Conservation (phyloP, 83 land plant species). For the Picea abies region DNA sequence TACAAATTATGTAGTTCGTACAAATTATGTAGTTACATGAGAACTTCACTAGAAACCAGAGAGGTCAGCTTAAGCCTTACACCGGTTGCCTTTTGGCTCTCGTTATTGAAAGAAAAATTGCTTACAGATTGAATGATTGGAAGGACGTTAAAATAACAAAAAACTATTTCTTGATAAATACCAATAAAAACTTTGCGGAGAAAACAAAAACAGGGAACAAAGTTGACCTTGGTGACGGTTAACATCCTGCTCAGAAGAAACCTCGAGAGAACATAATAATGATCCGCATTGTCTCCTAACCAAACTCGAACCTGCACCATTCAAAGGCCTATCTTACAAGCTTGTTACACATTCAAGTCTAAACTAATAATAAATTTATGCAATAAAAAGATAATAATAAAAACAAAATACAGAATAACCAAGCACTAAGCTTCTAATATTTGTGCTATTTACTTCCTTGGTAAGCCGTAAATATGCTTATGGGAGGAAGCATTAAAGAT, state of each 20-base stretch:
- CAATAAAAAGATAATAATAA: too few species aligned
- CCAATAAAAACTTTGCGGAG: not conserved
- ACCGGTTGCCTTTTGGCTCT: not conserved
- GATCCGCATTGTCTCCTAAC: conserved; percentile 95
- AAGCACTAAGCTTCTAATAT: too few species aligned
- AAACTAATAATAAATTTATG: not conserved
- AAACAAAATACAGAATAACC: too few species aligned
- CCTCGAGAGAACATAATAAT: conserved; percentile 88
- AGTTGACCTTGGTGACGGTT: conserved; percentile 82
- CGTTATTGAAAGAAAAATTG: not conserved
- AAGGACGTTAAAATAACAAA: not conserved
- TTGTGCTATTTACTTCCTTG: too few species aligned
- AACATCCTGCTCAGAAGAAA: conserved; percentile 90
- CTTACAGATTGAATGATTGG: not conserved
- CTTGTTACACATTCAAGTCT: not conserved
- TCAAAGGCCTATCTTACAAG: not conserved
- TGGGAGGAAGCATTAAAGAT: too few species aligned
- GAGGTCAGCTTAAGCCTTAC: not conserved
- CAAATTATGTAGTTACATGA: too few species aligned
- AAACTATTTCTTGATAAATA: not conserved
- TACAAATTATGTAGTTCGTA: too few species aligned
- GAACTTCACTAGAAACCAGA: not conserved
- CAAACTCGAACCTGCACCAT: conserved; percentile 85
- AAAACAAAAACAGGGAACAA: not conserved
- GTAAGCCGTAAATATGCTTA: too few species aligned